Evolutionary conservation across 208 protist species (phyloP).

Genomic region (Wallacemonas collosoma): DNA sequence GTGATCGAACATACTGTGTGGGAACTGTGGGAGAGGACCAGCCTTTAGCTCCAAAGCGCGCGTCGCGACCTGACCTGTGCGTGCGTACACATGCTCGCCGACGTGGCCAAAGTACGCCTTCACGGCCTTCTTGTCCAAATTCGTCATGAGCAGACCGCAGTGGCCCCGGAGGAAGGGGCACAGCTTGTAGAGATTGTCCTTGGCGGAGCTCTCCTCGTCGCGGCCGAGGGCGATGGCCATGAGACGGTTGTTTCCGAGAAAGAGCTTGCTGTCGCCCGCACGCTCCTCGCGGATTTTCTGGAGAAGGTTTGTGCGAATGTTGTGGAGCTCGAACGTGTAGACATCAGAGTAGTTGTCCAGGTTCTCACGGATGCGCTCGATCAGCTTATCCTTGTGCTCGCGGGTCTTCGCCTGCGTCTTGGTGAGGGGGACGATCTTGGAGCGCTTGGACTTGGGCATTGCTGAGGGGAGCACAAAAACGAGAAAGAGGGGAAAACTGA

Average conservation of each 20-base stretch:
- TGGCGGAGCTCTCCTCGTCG: conserved; percentile 75
- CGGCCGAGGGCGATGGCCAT: conserved; percentile 93
- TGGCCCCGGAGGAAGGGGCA: conserved; percentile 79
- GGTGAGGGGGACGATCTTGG: conserved; percentile 85
- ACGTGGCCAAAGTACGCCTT: conserved; percentile 89
- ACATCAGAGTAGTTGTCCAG: conserved; percentile 85
- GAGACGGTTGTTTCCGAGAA: conserved; percentile 95
- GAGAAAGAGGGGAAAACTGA: not conserved
- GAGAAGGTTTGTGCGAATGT: conserved; percentile 89
- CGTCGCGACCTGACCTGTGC: conserved; percentile 79
- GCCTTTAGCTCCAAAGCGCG: conserved; percentile 70
- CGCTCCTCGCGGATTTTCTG: conserved; percentile 92
- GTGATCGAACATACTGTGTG: conserved; percentile 93
- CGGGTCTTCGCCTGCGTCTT: conserved; percentile 91
- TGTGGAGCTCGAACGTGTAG: conserved; percentile 86
- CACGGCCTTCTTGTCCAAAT: conserved; percentile 87
- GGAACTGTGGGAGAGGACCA: conserved; percentile 87
- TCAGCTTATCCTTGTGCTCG: conserved; percentile 90
- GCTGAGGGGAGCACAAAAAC: not conserved
- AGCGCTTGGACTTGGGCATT: conserved; percentile 90
- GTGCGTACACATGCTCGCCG: conserved; percentile 81
- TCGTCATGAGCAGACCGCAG: conserved; percentile 94
- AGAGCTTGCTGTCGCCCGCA: conserved; percentile 83
- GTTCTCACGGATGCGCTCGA: conserved; percentile 86
- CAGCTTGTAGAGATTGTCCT: conserved; percentile 90